Base-by-base conservation (phyloP, 768 basidiomycete genomes). In the Leccinum olivaceopallidum region DNA sequence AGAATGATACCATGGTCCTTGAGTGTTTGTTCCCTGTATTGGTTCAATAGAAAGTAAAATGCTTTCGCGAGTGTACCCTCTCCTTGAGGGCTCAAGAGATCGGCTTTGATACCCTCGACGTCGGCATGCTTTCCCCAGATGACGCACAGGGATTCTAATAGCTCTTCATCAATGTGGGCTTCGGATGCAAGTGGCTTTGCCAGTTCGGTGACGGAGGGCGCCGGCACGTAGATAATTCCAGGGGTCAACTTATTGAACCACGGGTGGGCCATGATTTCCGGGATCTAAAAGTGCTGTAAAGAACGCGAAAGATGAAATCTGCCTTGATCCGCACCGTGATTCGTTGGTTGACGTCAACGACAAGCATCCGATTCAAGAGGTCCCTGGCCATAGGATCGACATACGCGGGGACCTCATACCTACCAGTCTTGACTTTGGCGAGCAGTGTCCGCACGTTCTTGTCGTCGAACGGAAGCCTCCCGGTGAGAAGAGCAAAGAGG, bases 401-500 rank as follows among this genome's bases (percentile, higher is more conserved):
- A 76, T 85, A 89, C 3, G 78, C 65, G 7, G 95, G 95, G 76
- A 95, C 87, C 16, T 88, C 86, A 73, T 89, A 98, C 73, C 84
- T 85, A 34, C 95, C 95, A 34, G 79, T 77, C 73, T 92, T 93
- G 72, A 98, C 95, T 73, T 96, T 96, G 53, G 82, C 77, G 24
- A 98, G 81, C 39, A 98, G 82, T 4, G 76, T 81, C 58, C 85
- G 80, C 16, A 92, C 83, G 64, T 95, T 89, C 77, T 90, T 89
- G 80, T 97, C 94, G 69, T 97, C 95, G 69, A 97, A 98, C 6
- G 95, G 95, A 20, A 98, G 87, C 57, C 90, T 80, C 12, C 95
- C 94, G 32, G 93, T 92, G 44, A 97, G 82, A 52, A 98, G 83
- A 32, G 94, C 92, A 73, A 84, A 97, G 53, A 97, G 84, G 65